Evolutionary conservation across 169 alveolate species (phyloP).

Genomic region (Eimeria maxima): DNA sequence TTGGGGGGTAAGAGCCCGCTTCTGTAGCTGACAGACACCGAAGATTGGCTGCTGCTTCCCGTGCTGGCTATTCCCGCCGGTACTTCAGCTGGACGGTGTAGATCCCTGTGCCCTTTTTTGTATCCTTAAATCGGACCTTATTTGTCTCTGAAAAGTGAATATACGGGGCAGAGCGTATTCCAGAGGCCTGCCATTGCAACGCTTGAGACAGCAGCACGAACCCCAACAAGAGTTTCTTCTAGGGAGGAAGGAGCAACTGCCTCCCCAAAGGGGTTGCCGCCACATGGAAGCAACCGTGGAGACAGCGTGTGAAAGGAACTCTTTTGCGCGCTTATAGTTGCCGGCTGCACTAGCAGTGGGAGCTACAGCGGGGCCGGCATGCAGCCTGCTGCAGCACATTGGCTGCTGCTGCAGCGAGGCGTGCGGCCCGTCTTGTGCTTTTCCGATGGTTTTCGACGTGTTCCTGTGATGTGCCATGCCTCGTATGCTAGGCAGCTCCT

Average conservation of each 20-base stretch:
- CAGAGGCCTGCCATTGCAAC: neutral
- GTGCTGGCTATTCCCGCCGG: slow-evolving; percentile 6
- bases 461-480: neutral
- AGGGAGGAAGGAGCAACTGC: neutral
- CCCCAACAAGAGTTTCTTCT: neutral
- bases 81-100: neutral
- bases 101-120: neutral
- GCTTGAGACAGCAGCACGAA: neutral
- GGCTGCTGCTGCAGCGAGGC: slow-evolving; percentile 79
- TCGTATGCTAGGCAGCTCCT: neutral
- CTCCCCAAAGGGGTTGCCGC: neutral
- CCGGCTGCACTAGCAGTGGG: slow-evolving; percentile 13
- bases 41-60: slow-evolving; percentile 11
- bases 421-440: slow-evolving; percentile 33
- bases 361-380: slow-evolving; percentile 77
- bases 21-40: slow-evolving; percentile 18
- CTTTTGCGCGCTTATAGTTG: neutral
- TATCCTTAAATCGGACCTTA: neutral
- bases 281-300: slow-evolving; percentile 19
- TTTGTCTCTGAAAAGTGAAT: neutral
- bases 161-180: neutral
- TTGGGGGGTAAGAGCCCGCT: slow-evolving; percentile 40
- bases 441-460: neutral
- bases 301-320: slow-evolving; percentile 21
- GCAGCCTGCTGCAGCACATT: slow-evolving; percentile 71